Conservation (phyloP, 148 eudicot genomes). For the Linanthus parryae region DNA sequence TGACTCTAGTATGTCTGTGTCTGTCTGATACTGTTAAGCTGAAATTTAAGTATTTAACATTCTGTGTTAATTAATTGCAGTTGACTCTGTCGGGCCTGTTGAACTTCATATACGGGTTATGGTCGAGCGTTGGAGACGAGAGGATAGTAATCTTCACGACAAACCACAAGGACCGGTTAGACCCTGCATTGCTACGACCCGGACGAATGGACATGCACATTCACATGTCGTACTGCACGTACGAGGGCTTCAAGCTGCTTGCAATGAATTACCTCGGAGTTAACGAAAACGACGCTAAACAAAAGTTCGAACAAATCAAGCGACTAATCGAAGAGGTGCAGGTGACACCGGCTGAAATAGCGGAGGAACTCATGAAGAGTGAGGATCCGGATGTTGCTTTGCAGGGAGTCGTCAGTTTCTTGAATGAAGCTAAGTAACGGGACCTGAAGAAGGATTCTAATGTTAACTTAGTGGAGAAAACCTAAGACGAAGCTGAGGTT, state of each 20-base stretch:
- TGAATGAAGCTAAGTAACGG: conserved; percentile 6
- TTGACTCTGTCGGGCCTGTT: conserved; percentile 34
- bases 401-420: background rate
- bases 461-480: no score
- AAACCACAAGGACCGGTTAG: conserved; percentile 34
- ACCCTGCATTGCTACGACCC: conserved; percentile 38
- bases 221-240: conserved; percentile 30
- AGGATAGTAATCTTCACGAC: conserved; percentile 39
- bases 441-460: background rate
- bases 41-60: no score
- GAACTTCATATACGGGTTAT: conserved; percentile 42
- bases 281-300: conserved; percentile 4
- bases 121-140: conserved; percentile 50
- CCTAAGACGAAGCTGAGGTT: conserved; percentile 3
- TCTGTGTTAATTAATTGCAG: no score
- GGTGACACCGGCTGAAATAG: conserved; percentile 39
- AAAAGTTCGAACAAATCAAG: conserved; percentile 20
- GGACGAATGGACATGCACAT: conserved; percentile 52
- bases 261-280: conserved; percentile 33
- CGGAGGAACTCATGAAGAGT: conserved; percentile 36
- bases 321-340: conserved; percentile 16
- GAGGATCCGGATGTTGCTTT: conserved; percentile 10
- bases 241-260: conserved; percentile 23
- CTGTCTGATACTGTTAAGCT: no score
- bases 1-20: no score